phyloP scores from a whole-genome alignment of 371 early-diverging fungal species.

The Catenaria anguillulae region DNA sequence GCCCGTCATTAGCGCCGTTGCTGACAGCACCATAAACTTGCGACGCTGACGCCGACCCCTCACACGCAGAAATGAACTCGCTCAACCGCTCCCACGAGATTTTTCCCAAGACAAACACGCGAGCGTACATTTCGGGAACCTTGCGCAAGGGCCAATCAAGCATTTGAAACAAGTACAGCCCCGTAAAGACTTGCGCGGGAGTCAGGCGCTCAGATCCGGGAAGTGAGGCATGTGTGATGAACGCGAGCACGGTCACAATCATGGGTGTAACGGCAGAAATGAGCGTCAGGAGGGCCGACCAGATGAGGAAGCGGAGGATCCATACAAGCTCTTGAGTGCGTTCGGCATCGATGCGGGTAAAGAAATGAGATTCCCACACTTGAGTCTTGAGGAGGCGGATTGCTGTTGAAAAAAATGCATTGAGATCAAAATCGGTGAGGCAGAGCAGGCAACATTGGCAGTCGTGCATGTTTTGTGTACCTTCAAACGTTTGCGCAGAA shows the following conservation, averaged over 20 bases:
- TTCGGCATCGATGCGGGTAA: constrained; percentile 25
- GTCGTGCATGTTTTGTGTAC: too few relatives aligned
- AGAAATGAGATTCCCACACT: constrained; percentile 30
- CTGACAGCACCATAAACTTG: too few relatives aligned
- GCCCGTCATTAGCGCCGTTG: background rate
- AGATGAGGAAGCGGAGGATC: constrained; percentile 4
- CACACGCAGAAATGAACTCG: constrained; percentile 24
- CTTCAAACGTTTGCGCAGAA: background rate
- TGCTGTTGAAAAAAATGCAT: too few relatives aligned
- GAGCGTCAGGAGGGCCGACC: background rate
- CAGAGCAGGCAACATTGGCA: constrained; percentile 12
- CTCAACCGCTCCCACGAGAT: constrained; percentile 29
- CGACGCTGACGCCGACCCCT: background rate
- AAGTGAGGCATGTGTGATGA: background rate
- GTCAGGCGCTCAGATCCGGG: background rate
- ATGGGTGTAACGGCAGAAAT: background rate
- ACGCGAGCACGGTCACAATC: background rate
- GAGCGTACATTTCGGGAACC: constrained; percentile 14
- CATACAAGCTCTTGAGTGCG: constrained; percentile 38
- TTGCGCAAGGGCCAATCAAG: constrained; percentile 29
- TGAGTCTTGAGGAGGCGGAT: constrained; percentile 31
- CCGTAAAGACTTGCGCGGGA: background rate
- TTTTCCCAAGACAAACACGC: constrained; percentile 20
- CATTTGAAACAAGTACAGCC: constrained; percentile 21
- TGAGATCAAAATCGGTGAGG: constrained; percentile 8